Evolutionary conservation across 192 early-diverging fungal species (phyloP).

Genomic region (Coemansia guatemalensis): DNA sequence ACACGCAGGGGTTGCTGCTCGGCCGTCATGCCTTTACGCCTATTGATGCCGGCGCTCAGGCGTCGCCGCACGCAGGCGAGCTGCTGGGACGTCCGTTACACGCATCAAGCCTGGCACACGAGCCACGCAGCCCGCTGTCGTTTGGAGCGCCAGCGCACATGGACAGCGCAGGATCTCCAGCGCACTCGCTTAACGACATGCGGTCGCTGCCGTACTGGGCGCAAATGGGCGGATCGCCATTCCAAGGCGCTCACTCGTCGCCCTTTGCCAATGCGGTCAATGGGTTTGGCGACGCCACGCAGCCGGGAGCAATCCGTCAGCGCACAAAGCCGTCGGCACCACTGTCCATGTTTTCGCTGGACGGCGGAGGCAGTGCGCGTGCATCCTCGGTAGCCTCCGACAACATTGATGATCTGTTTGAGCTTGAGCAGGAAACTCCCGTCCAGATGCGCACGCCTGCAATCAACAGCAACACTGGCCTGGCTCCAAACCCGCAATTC

Average conservation of each 20-base stretch:
- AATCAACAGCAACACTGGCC: constrained; percentile 6
- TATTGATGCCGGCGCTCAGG: constrained; percentile 28
- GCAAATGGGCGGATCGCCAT: background rate
- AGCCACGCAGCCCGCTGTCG: constrained; percentile 35
- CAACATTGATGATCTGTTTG: constrained; percentile 47
- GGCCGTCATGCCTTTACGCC: constrained; percentile 47
- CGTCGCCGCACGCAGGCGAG: constrained; percentile 31
- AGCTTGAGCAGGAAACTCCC: constrained; percentile 43
- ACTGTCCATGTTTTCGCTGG: constrained; percentile 13
- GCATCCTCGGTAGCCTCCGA: constrained; percentile 46
- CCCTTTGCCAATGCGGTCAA: constrained; percentile 23
- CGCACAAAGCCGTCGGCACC: constrained; percentile 4
- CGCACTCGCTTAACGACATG: constrained; percentile 31
- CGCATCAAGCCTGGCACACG: constrained; percentile 33
- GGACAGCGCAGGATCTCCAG: background rate
- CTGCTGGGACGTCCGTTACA: constrained; percentile 44
- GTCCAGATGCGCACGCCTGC: constrained; percentile 1
- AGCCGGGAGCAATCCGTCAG: constrained; percentile 39
- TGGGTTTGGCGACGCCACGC: constrained; percentile 13
- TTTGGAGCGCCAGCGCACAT: constrained; percentile 11
- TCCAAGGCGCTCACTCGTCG: constrained; percentile 11
- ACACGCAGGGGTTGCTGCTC: constrained; percentile 24
- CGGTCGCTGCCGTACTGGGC: constrained; percentile 16
- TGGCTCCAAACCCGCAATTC: constrained; percentile 38
- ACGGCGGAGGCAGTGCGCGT: constrained; percentile 18